phyloP scores from a whole-genome alignment of 2,329 filamentous ascomycete species.

The Pleomassaria siparia region DNA sequence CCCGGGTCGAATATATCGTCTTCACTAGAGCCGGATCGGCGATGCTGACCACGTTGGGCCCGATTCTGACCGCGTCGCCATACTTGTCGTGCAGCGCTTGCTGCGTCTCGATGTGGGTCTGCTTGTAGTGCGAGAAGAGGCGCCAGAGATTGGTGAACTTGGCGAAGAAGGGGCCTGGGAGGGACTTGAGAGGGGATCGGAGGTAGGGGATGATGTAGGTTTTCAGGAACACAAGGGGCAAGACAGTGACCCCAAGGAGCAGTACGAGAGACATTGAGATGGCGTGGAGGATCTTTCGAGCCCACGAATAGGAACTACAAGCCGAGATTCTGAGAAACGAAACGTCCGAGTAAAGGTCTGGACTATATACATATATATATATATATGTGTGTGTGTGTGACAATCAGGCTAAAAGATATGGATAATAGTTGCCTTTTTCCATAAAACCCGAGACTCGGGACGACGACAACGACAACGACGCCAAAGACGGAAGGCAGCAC shows the following conservation, averaged over 20 bases:
- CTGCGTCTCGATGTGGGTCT: conserved; percentile 34
- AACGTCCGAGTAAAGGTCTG: no score
- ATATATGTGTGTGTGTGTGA: no score
- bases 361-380: no score
- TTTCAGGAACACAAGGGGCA: background rate
- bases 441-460: no score
- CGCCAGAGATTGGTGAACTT: conserved; percentile 38
- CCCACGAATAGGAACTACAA: no score
- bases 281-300: no score
- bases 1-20: conserved; percentile 35
- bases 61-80: conserved; percentile 31
- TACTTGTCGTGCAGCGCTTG: conserved; percentile 31
- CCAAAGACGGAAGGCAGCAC: no score
- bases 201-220: conserved; percentile 25
- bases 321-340: no score
- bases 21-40: conserved; percentile 33
- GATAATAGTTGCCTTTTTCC: no score
- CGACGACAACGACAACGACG: no score
- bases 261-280: background rate
- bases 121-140: conserved; percentile 28
- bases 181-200: conserved; percentile 30
- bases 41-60: conserved; percentile 33
- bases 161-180: conserved; percentile 37
- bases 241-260: background rate
- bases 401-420: no score